Percentiles rank a stretch among this genome's conserved stretches.
Conservation (phyloP, 2,329 filamentous ascomycete species). For the Parafenestella ontariensis region DNA sequence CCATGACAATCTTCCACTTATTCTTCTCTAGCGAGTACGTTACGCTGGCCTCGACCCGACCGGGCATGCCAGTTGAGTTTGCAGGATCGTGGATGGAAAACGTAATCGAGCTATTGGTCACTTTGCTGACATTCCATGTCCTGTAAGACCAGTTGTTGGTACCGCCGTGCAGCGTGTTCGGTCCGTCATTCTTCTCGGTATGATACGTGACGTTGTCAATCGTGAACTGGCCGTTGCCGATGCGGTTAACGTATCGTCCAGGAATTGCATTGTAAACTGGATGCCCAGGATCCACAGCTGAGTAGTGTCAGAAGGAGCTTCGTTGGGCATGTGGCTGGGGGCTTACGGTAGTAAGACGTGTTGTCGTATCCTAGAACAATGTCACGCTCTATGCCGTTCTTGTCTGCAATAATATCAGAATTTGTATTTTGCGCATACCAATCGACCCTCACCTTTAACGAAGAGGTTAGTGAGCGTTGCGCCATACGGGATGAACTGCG, state of each 20-base stretch:
- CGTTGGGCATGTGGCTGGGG: not conserved
- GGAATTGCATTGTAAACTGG: constrained; percentile 46
- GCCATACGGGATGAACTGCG: constrained; percentile 46
- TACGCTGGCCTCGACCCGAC: constrained; percentile 36
- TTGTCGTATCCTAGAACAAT: constrained; percentile 46
- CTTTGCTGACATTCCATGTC: constrained; percentile 36
- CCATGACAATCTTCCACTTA: constrained; percentile 43
- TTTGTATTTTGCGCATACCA: not conserved
- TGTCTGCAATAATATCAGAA: constrained; percentile 29
- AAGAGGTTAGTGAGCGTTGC: constrained; percentile 45
- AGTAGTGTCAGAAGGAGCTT: constrained; percentile 9
- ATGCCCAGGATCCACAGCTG: constrained; percentile 44
- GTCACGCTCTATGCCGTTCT: constrained; percentile 38
- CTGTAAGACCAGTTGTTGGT: constrained; percentile 45
- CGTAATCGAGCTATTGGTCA: constrained; percentile 38
- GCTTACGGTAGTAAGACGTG: constrained; percentile 43
- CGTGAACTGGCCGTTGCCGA: constrained; percentile 40
- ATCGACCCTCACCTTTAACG: constrained; percentile 31
- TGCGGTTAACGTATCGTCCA: constrained; percentile 44
- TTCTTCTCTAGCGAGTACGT: constrained; percentile 43
- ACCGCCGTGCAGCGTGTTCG: constrained; percentile 44
- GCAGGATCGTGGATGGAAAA: constrained; percentile 40
- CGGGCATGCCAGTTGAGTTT: constrained; percentile 43
- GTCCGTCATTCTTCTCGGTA: constrained; percentile 39
- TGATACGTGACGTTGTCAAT: constrained; percentile 39